Conservation (phyloP, 805 yeast species). For the Cyberlindnera bimundalis region DNA sequence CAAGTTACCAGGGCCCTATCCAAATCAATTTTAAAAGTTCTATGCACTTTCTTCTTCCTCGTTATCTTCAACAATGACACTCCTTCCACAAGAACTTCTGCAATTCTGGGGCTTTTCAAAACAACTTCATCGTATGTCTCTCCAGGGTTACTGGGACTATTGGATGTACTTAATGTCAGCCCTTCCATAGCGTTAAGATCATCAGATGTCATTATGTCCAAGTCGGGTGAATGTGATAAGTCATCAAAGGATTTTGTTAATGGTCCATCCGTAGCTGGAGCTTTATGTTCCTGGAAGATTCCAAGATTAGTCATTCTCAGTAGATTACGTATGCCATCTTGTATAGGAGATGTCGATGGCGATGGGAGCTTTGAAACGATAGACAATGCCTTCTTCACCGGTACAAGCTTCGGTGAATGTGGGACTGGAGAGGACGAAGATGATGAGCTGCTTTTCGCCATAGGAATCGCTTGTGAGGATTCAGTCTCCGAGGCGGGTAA, state of each 20-base stretch:
- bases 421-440: background rate
- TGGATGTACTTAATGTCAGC: background rate
- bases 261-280: constrained; percentile 22
- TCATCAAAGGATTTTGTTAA: constrained; percentile 22
- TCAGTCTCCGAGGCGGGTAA: constrained; percentile 1
- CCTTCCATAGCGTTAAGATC: background rate
- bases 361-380: constrained; percentile 16
- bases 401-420: constrained; percentile 8
- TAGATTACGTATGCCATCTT: constrained; percentile 11
- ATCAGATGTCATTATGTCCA: background rate
- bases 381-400: constrained; percentile 17
- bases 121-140: constrained; percentile 10
- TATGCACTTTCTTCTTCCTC: constrained; percentile 59
- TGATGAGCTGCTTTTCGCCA: background rate
- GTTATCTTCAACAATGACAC: constrained; percentile 65
- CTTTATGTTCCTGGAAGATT: constrained; percentile 5
- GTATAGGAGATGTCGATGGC: constrained; percentile 11
- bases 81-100: constrained; percentile 52
- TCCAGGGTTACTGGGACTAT: background rate
- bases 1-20: constrained; percentile 53
- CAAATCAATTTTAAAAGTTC: constrained; percentile 54
- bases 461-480: background rate
- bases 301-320: constrained; percentile 20
- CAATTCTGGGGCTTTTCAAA: constrained; percentile 36
- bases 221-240: constrained; percentile 8